Evolutionary conservation across 768 basidiomycete species (phyloP), one percentile per base, ranked within the genome.

Genomic region (Tricholoma sp.): DNA sequence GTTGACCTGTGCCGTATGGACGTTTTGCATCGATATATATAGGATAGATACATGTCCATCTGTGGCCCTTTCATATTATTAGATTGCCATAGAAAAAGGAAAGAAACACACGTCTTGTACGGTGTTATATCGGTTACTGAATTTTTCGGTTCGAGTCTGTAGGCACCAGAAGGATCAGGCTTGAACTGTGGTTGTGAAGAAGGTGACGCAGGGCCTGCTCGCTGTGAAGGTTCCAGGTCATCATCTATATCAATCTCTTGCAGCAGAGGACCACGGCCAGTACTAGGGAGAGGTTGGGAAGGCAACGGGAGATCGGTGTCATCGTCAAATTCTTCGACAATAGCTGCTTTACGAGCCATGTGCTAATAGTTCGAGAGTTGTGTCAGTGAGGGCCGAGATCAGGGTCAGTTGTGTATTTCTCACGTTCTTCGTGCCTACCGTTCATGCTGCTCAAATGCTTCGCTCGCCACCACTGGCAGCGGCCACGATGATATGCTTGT

Each of bases 21-120:
- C 88, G 87, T 69, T 98, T 97, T 34, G 95, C 94, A 72, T 98
- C 96, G 56, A 98, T 83, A 72, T 98, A 98, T 66, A 98, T 89
- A 5, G 96, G 96, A 70, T 98, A 99, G 67, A 98, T 84, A 64
- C 91, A 91, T 46, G 92, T 88, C 95, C 95, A 97, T 65, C 94
- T 97, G 66, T 54, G 58, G 45, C 29, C 53, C 31, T 46, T 59
- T 57, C 52, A 61, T n/a, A n/a, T 39, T 57, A 56, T 56, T 58
- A 61, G 57, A 63, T 60, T 49, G 47, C 57, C 56, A 55, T 43
- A 58, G 57, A 58, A 55, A 62, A 24, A 50, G 24, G 34, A 54
- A 61, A 45, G 27, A 55, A 55, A 79, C 83, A 66, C 67, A 91
- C 90, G 79, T 83, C 78, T 92, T 91, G 68, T 91, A 92, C 24